phyloP scores from a whole-genome alignment of 2,329 filamentous ascomycete genomes.

The Fusarium tanahbumbuense region DNA sequence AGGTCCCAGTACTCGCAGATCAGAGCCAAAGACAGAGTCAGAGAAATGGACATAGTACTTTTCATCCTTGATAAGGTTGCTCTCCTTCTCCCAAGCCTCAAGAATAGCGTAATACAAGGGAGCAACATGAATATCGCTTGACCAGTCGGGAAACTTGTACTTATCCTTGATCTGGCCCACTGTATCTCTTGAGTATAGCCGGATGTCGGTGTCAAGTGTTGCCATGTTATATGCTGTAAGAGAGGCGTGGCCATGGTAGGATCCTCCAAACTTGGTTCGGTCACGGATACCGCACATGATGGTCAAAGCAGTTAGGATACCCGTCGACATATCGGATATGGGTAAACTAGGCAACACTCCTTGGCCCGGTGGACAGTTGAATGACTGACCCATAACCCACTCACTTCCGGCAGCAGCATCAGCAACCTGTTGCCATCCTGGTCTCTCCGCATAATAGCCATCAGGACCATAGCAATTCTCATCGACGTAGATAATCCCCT shows the following conservation, averaged over 20 bases:
- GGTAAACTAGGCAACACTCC: neutral
- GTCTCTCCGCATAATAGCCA: conserved; percentile 68
- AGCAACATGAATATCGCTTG: neutral
- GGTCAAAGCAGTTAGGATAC: neutral
- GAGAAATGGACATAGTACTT: neutral
- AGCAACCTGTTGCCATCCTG: conserved; percentile 76
- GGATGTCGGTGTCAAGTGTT: neutral
- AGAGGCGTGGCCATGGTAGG: neutral
- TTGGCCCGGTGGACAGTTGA: neutral
- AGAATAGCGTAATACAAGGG: neutral
- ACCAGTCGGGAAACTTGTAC: neutral
- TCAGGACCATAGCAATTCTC: conserved; percentile 73
- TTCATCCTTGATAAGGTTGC: neutral
- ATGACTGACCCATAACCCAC: neutral
- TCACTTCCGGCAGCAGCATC: conserved; percentile 51
- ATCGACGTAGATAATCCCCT: conserved; percentile 69
- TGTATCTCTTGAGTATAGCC: neutral
- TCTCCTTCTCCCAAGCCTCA: neutral
- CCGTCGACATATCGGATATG: neutral
- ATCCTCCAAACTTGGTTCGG: neutral
- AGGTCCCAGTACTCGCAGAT: neutral
- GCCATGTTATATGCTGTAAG: neutral
- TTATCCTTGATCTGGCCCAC: neutral
- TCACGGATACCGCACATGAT: neutral
- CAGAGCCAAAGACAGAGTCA: neutral